Evolutionary conservation across 2,329 filamentous ascomycete species (phyloP).

Genomic region (Allantophomopsis cytisporea): DNA sequence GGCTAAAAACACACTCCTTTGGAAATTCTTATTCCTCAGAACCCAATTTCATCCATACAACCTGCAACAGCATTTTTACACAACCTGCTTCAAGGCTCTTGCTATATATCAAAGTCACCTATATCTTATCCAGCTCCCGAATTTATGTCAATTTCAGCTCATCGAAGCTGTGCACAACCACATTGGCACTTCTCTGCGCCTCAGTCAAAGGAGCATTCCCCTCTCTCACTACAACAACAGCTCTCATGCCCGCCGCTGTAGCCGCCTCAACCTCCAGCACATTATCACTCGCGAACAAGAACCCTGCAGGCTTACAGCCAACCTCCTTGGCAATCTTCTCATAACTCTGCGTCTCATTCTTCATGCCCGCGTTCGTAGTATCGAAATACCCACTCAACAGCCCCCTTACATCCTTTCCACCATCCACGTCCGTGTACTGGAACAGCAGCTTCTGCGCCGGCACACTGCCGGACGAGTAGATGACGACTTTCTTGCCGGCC

Average conservation of each 20-base stretch:
- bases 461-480: constrained; percentile 74
- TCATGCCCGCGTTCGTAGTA: constrained; percentile 67
- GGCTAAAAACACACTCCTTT: too few relatives aligned
- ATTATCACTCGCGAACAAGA: constrained; percentile 76
- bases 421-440: constrained; percentile 40
- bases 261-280: constrained; percentile 55
- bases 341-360: constrained; percentile 57
- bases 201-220: constrained; percentile 53
- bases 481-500: constrained; percentile 41
- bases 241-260: constrained; percentile 46
- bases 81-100: too few relatives aligned
- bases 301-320: constrained; percentile 27
- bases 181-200: constrained; percentile 22
- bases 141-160: constrained; percentile 2
- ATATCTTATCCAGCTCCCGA: constrained; percentile 1
- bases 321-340: constrained; percentile 14
- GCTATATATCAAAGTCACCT: too few relatives aligned
- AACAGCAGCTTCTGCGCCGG: constrained; percentile 73
- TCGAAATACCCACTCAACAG: constrained; percentile 60
- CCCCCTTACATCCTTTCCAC: constrained; percentile 39
- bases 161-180: constrained; percentile 15
- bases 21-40: too few relatives aligned
- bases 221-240: constrained; percentile 47
- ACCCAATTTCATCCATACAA: too few relatives aligned
- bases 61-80: too few relatives aligned